A percentile compares a stretch with the other conserved stretches of the same genome.
These are phyloP conservation scores for Paecilomyces dactylethromorphus DNA, from an alignment of 2,329 filamentous ascomycete genomes.

Conservation along the genomic window DNA sequence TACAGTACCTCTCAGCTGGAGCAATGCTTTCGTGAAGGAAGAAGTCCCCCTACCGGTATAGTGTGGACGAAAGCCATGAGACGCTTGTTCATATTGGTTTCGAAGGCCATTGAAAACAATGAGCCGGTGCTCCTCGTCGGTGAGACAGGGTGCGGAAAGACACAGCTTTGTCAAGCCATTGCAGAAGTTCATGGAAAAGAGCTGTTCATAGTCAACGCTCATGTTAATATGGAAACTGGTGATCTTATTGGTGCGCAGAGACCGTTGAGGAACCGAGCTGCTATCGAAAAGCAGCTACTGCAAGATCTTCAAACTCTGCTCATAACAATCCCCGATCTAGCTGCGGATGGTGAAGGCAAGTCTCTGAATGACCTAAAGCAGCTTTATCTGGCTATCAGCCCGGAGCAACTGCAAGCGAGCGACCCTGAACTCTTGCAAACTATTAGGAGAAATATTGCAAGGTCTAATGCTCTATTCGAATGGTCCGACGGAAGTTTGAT, in stretches of 20 bases:
- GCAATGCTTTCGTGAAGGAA: constrained; percentile 45
- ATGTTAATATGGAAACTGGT: constrained; percentile 96
- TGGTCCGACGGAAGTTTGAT: constrained; percentile 94
- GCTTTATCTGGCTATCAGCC: constrained; percentile 51
- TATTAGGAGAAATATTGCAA: constrained; percentile 46
- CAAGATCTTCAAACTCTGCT: constrained; percentile 51
- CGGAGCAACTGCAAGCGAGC: constrained; percentile 40
- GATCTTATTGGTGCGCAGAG: constrained; percentile 94
- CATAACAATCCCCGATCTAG: constrained; percentile 19
- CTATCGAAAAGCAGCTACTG: constrained; percentile 60
- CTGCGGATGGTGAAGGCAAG: constrained; percentile 21
- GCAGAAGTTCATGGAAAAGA: constrained; percentile 71
- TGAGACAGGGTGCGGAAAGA: constrained; percentile 97
- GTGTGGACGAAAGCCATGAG: constrained; percentile 97
- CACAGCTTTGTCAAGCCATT: constrained; percentile 87
- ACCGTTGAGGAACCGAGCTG: constrained; percentile 77
- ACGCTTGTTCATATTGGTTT: constrained; percentile 82
- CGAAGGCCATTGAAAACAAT: constrained; percentile 76
- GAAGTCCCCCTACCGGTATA: constrained; percentile 42
- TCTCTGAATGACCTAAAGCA: constrained; percentile 52
- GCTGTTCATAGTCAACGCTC: constrained; percentile 88
- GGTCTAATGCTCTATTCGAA: constrained; percentile 83
- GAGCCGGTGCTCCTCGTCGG: constrained; percentile 93
- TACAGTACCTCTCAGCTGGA: constrained; percentile 60
- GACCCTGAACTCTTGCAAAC: constrained; percentile 41